A percentile compares a stretch with the other conserved stretches of the same genome.
Conservation (phyloP, 2,329 filamentous ascomycete species). For the Alternaria metachromatica region DNA sequence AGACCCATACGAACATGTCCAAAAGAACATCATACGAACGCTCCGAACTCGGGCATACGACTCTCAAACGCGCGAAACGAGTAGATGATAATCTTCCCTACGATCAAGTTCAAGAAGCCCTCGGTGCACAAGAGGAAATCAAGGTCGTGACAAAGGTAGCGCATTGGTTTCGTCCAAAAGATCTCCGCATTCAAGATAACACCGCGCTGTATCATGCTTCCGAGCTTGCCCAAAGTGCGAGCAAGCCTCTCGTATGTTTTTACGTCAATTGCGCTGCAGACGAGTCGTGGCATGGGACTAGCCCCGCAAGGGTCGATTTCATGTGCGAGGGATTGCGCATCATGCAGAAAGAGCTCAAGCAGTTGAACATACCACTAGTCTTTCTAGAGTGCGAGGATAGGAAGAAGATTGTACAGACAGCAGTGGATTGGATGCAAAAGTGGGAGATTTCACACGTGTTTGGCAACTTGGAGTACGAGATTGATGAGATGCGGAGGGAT, state of each 20-base stretch:
- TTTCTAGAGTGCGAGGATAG: conserved; percentile 54
- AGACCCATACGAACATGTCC: conserved; percentile 18
- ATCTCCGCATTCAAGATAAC: conserved; percentile 59
- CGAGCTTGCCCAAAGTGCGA: conserved; percentile 53
- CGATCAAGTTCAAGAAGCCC: conserved; percentile 48
- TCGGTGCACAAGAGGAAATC: conserved; percentile 50
- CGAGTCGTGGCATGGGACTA: conserved; percentile 60
- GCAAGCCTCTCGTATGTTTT: conserved; percentile 53
- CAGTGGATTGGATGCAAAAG: conserved; percentile 54
- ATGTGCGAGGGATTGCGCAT: conserved; percentile 54
- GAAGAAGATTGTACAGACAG: conserved; percentile 50
- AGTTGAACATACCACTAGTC: conserved; percentile 58
- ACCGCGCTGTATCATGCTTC: conserved; percentile 56
- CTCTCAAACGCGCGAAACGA: conserved; percentile 58
- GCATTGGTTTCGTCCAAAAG: conserved; percentile 62
- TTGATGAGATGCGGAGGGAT: conserved; percentile 56
- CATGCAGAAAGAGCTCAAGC: conserved; percentile 55
- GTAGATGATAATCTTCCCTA: conserved; percentile 56
- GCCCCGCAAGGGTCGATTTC: conserved; percentile 57
- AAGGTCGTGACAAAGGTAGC: conserved; percentile 52
- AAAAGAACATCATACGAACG: conserved; percentile 41
- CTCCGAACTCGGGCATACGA: conserved; percentile 52
- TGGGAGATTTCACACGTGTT: conserved; percentile 56
- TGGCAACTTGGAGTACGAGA: conserved; percentile 57
- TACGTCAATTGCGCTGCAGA: conserved; percentile 58